Evolutionary conservation across 352 stramenopile genomes (phyloP).

Genomic region (Discostella stelligera): DNA sequence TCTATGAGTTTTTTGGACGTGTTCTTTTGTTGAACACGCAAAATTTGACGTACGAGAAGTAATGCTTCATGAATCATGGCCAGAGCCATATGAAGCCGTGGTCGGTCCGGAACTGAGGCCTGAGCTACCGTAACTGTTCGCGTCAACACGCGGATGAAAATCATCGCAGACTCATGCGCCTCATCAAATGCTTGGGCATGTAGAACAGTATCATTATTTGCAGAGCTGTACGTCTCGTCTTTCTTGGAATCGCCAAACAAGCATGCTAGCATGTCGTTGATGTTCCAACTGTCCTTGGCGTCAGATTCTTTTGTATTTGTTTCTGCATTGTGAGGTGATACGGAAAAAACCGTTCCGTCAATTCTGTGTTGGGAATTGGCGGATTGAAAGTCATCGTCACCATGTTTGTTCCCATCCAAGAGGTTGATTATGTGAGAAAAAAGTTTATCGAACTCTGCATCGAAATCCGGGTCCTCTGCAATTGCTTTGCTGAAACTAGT

Average conservation of each 20-base stretch:
- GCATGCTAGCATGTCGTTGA: constrained; percentile 43
- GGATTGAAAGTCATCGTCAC: constrained; percentile 4
- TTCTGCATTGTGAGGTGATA: constrained; percentile 4
- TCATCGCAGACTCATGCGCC: constrained; percentile 40
- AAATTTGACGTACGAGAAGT: constrained; percentile 65
- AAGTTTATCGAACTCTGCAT: constrained; percentile 74
- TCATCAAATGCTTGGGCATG: constrained; percentile 49
- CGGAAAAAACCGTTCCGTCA: neutral
- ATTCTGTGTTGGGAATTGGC: constrained; percentile 4
- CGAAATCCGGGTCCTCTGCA: constrained; percentile 73
- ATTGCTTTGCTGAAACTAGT: constrained; percentile 75
- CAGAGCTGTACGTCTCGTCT: constrained; percentile 1
- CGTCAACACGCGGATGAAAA: constrained; percentile 66
- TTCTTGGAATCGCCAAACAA: constrained; percentile 35
- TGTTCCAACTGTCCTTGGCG: constrained; percentile 23
- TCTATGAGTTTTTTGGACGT: constrained; percentile 55
- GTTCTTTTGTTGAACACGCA: constrained; percentile 74
- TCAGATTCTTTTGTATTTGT: neutral
- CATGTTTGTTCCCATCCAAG: constrained; percentile 56
- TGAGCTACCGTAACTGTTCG: constrained; percentile 64
- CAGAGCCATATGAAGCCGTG: constrained; percentile 71
- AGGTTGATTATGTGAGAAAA: constrained; percentile 66
- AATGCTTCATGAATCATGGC: constrained; percentile 67
- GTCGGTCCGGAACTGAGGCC: constrained; percentile 63
- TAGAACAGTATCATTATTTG: constrained; percentile 21